phyloP scores from a whole-genome alignment of 129 eudicot genomes.

The Tagetes patula region DNA sequence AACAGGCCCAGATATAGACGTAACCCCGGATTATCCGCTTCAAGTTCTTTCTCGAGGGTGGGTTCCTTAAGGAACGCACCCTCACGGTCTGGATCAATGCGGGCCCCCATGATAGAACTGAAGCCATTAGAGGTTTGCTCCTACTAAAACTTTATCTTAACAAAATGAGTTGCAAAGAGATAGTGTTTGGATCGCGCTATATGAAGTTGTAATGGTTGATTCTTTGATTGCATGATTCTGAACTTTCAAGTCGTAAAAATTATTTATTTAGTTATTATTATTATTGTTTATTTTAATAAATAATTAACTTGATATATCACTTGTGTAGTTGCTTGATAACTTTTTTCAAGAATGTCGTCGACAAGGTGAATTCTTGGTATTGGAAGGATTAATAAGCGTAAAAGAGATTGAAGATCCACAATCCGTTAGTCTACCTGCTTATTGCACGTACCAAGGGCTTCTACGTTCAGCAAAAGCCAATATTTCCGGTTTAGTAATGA shows the following conservation, averaged over 20 bases:
- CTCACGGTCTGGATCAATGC: slow-evolving; percentile 55
- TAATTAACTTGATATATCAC: slow-evolving; percentile 2
- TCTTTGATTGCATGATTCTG: not conserved
- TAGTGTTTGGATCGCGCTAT: slow-evolving; percentile 10
- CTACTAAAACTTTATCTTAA: slow-evolving; percentile 10
- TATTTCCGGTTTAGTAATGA: slow-evolving; percentile 55
- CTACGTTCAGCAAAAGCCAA: slow-evolving; percentile 70
- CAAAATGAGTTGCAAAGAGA: slow-evolving; percentile 9
- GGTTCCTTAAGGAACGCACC: slow-evolving; percentile 50
- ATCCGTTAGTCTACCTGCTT: slow-evolving; percentile 71
- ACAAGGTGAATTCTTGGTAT: slow-evolving; percentile 65
- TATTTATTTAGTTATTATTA: not conserved
- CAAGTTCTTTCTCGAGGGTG: slow-evolving; percentile 51
- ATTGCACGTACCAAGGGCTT: slow-evolving; percentile 59
- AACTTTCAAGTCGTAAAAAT: not conserved
- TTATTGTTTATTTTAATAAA: not conserved
- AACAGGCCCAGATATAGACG: slow-evolving; percentile 65
- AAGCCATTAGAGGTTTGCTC: slow-evolving; percentile 75
- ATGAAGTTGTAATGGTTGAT: not conserved
- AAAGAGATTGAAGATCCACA: slow-evolving; percentile 82
- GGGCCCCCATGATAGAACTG: slow-evolving; percentile 67
- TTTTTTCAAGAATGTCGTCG: slow-evolving; percentile 58
- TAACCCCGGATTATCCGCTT: slow-evolving; percentile 35
- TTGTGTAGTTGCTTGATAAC: slow-evolving; percentile 61
- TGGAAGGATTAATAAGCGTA: slow-evolving; percentile 60